Evolutionary conservation across 345 rosid genomes (phyloP), one percentile per base, ranked within the genome.

Genomic region (Linum lewisii): DNA sequence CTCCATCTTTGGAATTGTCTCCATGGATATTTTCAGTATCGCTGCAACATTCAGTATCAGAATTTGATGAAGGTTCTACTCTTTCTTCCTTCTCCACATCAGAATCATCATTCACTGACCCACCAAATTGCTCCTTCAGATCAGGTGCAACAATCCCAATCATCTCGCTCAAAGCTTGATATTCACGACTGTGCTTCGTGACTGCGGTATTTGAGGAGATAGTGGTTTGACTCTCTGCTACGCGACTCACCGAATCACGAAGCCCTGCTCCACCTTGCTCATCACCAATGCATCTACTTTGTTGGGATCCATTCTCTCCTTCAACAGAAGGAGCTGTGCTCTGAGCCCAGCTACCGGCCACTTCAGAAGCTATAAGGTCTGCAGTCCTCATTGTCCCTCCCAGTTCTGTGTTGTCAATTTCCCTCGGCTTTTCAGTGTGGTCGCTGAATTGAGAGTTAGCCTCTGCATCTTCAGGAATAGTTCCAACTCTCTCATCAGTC

Each of bases 291-390:
- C 74, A 79, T 63, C 81, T 72, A 63, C 56, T 70, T 68, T 70
- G 62, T 47, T 76, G 87, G 36, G 82, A 81, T 66, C 76, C 97
- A 63, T 87, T 79, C 50, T 87, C 92, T 58, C 86, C 95, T 21
- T 80, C 81, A 26, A 78, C 83, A 44, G 94, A 93, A 57, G 95
- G 94, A 73, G 81, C 87, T 32, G 95, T 83, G 74, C 97, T 79
- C 71, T 69, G 64, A 71, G 81, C 91, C 99, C 97, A 89, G 65
- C 95, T 89, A 60, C 95, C 95, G 50, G 72, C 82, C 73, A 75
- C 88, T 77, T 93, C 97, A 21, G 99, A 89, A 61, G 95, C 76
- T 69, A 87, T 58, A 66, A 93, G 97, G 66, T 93, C 99, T 0
- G 82, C 75, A 16, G 95, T 89, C 72, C 77, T 78, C 67, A 87